phyloP scores from a whole-genome alignment of 768 basidiomycete genomes.

The Collybia mongolica region DNA sequence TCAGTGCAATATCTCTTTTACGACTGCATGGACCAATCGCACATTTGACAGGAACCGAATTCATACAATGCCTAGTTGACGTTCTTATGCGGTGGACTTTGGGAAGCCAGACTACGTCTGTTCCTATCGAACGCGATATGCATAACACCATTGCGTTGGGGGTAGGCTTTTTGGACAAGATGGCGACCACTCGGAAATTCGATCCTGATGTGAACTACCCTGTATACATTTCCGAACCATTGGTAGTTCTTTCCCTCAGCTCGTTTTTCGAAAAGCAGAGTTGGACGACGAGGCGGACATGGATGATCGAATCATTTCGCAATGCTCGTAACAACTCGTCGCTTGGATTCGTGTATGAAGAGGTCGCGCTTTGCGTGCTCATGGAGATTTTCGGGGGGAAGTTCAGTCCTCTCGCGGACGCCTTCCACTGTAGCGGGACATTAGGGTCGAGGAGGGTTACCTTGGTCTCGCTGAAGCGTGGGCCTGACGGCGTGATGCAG shows the following conservation, averaged over 20 bases:
- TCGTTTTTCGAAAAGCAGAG: constrained; percentile 3
- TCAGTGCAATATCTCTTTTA: background rate
- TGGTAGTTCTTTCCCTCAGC: constrained; percentile 1
- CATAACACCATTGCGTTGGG: constrained; percentile 12
- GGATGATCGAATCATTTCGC: constrained; percentile 2
- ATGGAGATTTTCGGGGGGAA: constrained; percentile 11
- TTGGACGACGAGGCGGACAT: constrained; percentile 5
- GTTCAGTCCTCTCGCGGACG: background rate
- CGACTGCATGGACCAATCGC: background rate
- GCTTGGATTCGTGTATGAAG: background rate
- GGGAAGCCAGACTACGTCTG: constrained; percentile 7
- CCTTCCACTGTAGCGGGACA: background rate
- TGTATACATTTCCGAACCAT: constrained; percentile 9
- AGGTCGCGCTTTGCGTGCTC: background rate
- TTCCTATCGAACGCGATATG: constrained; percentile 4
- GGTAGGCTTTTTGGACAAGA: constrained; percentile 9
- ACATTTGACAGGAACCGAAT: background rate
- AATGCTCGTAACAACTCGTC: constrained; percentile 1
- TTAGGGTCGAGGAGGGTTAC: constrained; percentile 1
- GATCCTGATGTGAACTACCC: constrained; percentile 2
- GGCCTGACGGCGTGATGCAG: background rate
- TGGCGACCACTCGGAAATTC: background rate
- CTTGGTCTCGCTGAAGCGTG: constrained; percentile 9
- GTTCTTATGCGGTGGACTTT: constrained; percentile 15
- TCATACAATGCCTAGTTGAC: background rate